Base-by-base conservation (phyloP, 495 filamentous ascomycete species). In the Penicillium maclennaniae region DNA sequence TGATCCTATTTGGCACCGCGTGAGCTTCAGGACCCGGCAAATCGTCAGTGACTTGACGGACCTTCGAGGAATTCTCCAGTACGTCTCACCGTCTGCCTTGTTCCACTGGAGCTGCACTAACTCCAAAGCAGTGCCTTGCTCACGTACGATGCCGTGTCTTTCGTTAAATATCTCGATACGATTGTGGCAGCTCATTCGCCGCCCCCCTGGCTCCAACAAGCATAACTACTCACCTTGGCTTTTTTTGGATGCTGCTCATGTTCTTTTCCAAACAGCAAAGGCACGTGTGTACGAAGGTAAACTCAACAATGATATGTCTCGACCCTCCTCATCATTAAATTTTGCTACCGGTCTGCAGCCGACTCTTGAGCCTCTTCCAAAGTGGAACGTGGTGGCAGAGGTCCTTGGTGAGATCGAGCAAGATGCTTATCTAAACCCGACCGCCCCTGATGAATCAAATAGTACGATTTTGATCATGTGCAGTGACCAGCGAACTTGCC, bases 1-100 rank as follows among this genome's bases (percentile, higher is more conserved):
- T 14, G 92, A 97, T 63, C 91, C 92, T 6, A 91, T 97, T 50
- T 98, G 93, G 93, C 93, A 98, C 70, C 82, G 95, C 49, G 88
- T 96, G 37, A 96, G 88, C 67, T 96, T 89, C 78, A 89, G 90
- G 65, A 97, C 95, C 9, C 88, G 85, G 65, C 91, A 96, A 67
- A 95, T 98, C 56, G 93, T 92, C 28, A 85, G 82, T 62, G 93
- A 97, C 67, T 72, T 98, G 55, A 87, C 83, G 4, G 84, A 95
- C 19, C 82, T 98, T 21, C 81, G 95, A 43, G 83, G 82, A n/a
- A 87, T 97, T 72, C 79, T 98, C 16, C 86, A 95, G 73, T 89
- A 74, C 19, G 73, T 69, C 1, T 17, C 0, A 1, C 6, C 23
- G 23, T 23, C 5, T 23, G 23, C 5, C 8, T 44, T 34, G 4